phyloP scores from a whole-genome alignment of 176 grass and related monocot species.

The Melocanna baccifera region DNA sequence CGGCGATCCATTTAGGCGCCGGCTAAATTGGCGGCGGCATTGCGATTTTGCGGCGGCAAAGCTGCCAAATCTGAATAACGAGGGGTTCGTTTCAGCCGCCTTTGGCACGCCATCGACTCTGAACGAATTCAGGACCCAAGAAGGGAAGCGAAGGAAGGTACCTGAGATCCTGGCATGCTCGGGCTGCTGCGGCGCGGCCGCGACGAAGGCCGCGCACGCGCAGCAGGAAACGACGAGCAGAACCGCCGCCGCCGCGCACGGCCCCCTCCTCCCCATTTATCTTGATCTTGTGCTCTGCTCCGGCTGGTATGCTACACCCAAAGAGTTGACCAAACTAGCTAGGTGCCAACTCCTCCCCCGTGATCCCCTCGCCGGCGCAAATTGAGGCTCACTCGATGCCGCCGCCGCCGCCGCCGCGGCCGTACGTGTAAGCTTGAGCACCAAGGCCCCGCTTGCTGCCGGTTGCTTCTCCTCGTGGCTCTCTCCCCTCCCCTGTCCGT shows the following conservation, averaged over 20 bases:
- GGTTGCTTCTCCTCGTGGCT: neutral
- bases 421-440: neutral
- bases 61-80: conserved; percentile 35
- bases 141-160: neutral
- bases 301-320: neutral
- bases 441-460: neutral
- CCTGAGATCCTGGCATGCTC: conserved; percentile 41
- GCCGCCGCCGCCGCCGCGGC: neutral
- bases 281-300: neutral
- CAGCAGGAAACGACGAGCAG: conserved; percentile 20
- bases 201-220: conserved; percentile 4
- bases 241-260: neutral
- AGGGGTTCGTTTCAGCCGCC: neutral
- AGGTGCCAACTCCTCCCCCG: neutral
- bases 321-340: neutral
- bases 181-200: conserved; percentile 12
- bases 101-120: neutral
- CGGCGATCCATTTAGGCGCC: neutral
- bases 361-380: neutral
- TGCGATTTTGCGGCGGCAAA: neutral
- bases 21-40: neutral
- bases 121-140: neutral
- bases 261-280: conserved; percentile 34
- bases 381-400: neutral
- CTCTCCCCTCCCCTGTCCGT: neutral